Percentiles rank a stretch among this genome's conserved stretches.
Evolutionary conservation across 2,329 filamentous ascomycete species (phyloP).

Genomic region (Fusarium verrucosum): DNA sequence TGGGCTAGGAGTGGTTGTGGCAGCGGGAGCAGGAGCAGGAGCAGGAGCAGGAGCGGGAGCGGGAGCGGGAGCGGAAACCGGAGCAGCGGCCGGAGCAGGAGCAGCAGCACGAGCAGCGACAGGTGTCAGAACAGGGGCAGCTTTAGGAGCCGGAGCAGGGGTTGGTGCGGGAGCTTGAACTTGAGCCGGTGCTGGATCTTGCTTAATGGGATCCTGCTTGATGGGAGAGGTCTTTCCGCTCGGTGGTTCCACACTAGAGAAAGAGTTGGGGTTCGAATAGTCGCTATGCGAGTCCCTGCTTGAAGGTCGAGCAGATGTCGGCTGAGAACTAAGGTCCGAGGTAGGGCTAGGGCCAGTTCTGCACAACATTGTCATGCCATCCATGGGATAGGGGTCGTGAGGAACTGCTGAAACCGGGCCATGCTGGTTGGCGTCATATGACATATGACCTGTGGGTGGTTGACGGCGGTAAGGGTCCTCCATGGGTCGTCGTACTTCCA

Average conservation of each 20-base stretch:
- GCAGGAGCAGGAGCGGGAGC: neutral
- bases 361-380: conserved; percentile 98
- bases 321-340: conserved; percentile 62
- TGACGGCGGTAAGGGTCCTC: conserved; percentile 41
- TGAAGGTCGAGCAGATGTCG: conserved; percentile 74
- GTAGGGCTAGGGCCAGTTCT: conserved; percentile 75
- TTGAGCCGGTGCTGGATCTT: conserved; percentile 7
- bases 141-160: neutral
- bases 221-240: conserved; percentile 78
- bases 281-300: conserved; percentile 92
- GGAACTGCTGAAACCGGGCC: conserved; percentile 75
- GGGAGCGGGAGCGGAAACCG: neutral
- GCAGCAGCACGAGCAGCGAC: neutral
- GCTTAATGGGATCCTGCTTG: conserved; percentile 64
- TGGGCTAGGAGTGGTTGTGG: conserved; percentile 49
- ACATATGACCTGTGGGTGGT: conserved; percentile 31
- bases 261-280: conserved; percentile 86
- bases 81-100: neutral
- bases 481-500: conserved; percentile 39
- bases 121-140: too few species aligned
- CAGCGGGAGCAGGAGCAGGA: neutral
- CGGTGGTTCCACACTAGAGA: conserved; percentile 83
- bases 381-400: conserved; percentile 91
- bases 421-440: conserved; percentile 62
- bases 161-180: neutral